Conservation (phyloP, 768 basidiomycete species). For the Phaeotremella skinneri region DNA sequence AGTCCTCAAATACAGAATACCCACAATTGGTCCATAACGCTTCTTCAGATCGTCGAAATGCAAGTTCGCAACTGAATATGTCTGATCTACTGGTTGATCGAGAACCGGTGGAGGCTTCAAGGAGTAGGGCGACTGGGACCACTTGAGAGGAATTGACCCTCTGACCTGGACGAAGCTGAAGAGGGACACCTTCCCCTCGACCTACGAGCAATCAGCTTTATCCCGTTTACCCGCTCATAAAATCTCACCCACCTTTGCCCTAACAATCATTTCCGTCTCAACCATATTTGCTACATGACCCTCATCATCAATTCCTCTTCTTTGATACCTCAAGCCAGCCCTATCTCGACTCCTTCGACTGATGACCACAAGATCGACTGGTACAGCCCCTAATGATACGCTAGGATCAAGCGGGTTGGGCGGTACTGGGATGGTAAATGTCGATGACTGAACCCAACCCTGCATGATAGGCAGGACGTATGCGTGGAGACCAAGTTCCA, state of each 20-base stretch:
- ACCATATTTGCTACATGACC: slow-evolving; percentile 95
- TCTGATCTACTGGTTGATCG: slow-evolving; percentile 71
- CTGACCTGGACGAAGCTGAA: slow-evolving; percentile 88
- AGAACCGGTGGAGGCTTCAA: slow-evolving; percentile 84
- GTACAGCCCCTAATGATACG: slow-evolving; percentile 30
- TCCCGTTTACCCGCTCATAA: not conserved
- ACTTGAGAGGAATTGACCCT: slow-evolving; percentile 90
- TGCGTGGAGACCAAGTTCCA: slow-evolving; percentile 82
- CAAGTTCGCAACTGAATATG: slow-evolving; percentile 65
- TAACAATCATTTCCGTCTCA: slow-evolving; percentile 85
- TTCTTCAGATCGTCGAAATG: slow-evolving; percentile 69
- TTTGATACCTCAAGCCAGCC: slow-evolving; percentile 89
- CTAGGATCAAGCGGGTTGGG: slow-evolving; percentile 30
- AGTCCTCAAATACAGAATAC: slow-evolving; percentile 43
- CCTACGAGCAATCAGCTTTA: slow-evolving; percentile 54
- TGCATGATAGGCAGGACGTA: slow-evolving; percentile 91
- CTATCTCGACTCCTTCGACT: slow-evolving; percentile 84
- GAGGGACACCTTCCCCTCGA: slow-evolving; percentile 69
- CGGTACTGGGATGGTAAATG: slow-evolving; percentile 59
- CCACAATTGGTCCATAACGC: slow-evolving; percentile 74
- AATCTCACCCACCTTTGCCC: slow-evolving; percentile 63
- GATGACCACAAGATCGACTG: slow-evolving; percentile 74
- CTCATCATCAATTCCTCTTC: slow-evolving; percentile 88
- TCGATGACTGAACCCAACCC: slow-evolving; percentile 77
- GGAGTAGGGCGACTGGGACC: slow-evolving; percentile 83